Evolutionary conservation across 2,329 filamentous ascomycete species (phyloP), one percentile per base, ranked within the genome.

Genomic region (Sporothrix mexicana): DNA sequence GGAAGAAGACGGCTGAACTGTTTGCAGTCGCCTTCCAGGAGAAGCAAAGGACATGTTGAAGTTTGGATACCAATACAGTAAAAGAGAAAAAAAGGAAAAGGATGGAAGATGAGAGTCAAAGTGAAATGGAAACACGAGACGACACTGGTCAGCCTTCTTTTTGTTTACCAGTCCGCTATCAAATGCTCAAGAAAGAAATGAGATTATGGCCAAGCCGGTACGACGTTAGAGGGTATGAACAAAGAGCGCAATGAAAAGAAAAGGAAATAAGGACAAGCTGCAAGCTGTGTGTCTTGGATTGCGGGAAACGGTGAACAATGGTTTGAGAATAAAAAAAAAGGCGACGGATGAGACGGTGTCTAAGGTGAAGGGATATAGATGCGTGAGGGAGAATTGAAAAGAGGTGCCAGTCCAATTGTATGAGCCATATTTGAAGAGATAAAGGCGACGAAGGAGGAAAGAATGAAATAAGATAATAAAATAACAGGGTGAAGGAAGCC

Each of bases 231-330:
- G 51, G n/a, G 51, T 20, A 47, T 4, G 10, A 64, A 64, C 41
- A 64, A 64, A 61, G 57, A 30, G 7, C 30, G 67, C 49, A 43
- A 51, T 23, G 45, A 51, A 7, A 43, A 30, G 20, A 67, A 20
- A n/a, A 51, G 30, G 30, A 36, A 36, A 36, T 5, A 41, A 41
- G 3, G 61, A n/a, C 3, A 20, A 49, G 61, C 30, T 36, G 13
- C 20, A 17, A 17, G 53, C 23, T 66, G 61, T 66, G 41, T 47
- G 23, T 36, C n/a, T 45, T 45, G n/a, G 13, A 43, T 9, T 47
- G 45, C 5, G 59, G 30, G 30, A 41, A n/a, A 64, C 59, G 57
- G 57, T 62, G 57, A 62, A 62, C n/a, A 66, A 47, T 66, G 41
- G n/a, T 47, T 66, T 66, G 61, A 66, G 36, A n/a, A 13, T 47